Evolutionary conservation across 2,329 filamentous ascomycete genomes (phyloP), one percentile per base, ranked within the genome.

Genomic region (Fusarium miscanthi): DNA sequence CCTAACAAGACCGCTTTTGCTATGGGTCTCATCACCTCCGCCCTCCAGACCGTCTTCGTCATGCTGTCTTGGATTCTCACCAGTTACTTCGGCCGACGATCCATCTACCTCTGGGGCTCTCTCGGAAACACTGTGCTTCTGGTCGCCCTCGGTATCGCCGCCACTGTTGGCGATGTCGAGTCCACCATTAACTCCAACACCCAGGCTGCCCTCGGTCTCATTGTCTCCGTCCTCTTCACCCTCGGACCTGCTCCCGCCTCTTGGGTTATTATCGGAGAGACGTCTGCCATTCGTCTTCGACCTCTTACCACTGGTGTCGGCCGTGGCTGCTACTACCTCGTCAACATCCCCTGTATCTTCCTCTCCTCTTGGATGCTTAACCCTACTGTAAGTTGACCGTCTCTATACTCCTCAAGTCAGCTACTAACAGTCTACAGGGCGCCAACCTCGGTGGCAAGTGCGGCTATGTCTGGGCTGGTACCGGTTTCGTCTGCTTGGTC

Each of bases 21-120:
- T 41, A 83, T 92, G 21, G 88, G 88, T 79, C 86, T 92, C 33
- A 91, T 91, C 80, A 91, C 87, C 57, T 91, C 90, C 0, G 87
- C 85, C 53, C 88, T 92, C 5, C 88, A 91, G 78, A 83, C 80
- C 80, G 80, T 92, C 78, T 85, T 90, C 67, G 88, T 90, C 79
- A 91, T 91, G 86, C 83, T 90, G 45, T 92, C 90, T 64, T 92
- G 90, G 90, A 81, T 91, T 62, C 86, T 92, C 54, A 92, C 88
- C 19, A 86, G 87, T 2, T 91, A 89, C 80, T 84, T 90, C 59
- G 89, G 90, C 77, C 87, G 89, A 65, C 89, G 90, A 59, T 86
- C 87, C 40, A 91, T 92, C 80, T 92, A 91, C 79, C 82, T 91
- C 61, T 91, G 86, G 82, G 89, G 90, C 69, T 86, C 86, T 33